These are phyloP conservation scores for Triticum timopheevii DNA, from an alignment of 176 grass and related monocot genomes.

Conservation along the genomic window DNA sequence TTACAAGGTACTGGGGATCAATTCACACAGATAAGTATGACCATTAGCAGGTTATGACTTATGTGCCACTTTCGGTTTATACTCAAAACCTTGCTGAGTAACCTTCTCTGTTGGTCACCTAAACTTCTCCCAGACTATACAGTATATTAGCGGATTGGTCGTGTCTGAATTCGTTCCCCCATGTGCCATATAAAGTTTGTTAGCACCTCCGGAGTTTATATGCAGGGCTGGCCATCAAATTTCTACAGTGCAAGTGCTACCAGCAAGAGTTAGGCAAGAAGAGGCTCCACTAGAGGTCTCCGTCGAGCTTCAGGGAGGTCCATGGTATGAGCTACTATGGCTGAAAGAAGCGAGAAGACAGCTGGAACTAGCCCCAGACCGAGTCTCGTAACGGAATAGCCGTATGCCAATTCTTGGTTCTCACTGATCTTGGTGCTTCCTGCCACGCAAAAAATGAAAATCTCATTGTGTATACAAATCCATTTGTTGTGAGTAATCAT, in stretches of 20 bases:
- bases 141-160: conserved; percentile 20
- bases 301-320: conserved; percentile 67
- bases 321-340: conserved; percentile 76
- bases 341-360: conserved; percentile 65
- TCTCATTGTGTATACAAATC: conserved; percentile 15
- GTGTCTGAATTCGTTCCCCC: not conserved
- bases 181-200: not conserved
- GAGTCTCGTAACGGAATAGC: conserved; percentile 67
- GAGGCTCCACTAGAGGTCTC: conserved; percentile 61
- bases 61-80: not conserved
- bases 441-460: conserved; percentile 36
- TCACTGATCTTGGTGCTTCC: conserved; percentile 38
- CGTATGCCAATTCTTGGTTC: conserved; percentile 22
- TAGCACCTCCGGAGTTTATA: conserved; percentile 3
- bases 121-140: conserved; percentile 5
- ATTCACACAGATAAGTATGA: conserved; percentile 1
- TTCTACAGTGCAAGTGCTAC: not conserved
- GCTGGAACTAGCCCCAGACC: conserved; percentile 85
- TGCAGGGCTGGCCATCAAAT: not conserved
- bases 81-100: conserved; percentile 31
- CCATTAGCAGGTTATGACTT: not conserved
- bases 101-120: not conserved
- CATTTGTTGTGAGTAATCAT: conserved; percentile 4
- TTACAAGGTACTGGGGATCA: not conserved
- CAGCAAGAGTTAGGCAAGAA: conserved; percentile 61